These are phyloP conservation scores for Talaromyces adpressus DNA, from an alignment of 495 filamentous ascomycete genomes.

Conservation along the genomic window DNA sequence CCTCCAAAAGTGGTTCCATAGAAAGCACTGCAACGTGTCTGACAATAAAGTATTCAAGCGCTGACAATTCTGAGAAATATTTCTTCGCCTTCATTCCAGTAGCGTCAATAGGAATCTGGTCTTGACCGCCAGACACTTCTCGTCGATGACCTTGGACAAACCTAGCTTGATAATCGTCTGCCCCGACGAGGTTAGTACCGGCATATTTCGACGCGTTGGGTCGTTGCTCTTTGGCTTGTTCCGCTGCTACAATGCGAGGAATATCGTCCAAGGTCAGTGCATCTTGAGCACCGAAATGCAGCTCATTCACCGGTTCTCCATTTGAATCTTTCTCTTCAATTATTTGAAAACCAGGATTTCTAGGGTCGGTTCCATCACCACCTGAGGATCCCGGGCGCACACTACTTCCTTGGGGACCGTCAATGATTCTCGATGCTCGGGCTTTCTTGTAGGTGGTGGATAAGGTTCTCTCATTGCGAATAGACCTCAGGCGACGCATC, in stretches of 20 bases:
- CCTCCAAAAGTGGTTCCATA: conserved; percentile 89
- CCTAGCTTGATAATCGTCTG: conserved; percentile 55
- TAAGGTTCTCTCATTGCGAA: conserved; percentile 85
- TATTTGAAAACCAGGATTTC: conserved; percentile 63
- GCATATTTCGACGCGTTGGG: conserved; percentile 75
- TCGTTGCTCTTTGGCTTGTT: conserved; percentile 88
- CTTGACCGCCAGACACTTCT: conserved; percentile 60
- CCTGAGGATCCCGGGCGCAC: conserved; percentile 75
- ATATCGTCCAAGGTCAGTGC: conserved; percentile 94
- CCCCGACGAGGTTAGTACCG: conserved; percentile 62
- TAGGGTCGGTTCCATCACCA: conserved; percentile 50
- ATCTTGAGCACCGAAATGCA: conserved; percentile 85
- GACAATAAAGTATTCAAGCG: conserved; percentile 95
- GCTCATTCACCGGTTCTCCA: conserved; percentile 62
- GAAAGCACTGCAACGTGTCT: conserved; percentile 90
- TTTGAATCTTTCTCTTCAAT: conserved; percentile 77
- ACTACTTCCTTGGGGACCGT: conserved; percentile 76
- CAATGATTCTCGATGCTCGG: conserved; percentile 84
- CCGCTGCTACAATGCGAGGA: conserved; percentile 90
- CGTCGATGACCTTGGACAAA: conserved; percentile 73
- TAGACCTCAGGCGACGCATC: conserved; percentile 84
- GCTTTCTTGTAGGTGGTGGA: conserved; percentile 88
- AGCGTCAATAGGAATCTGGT: conserved; percentile 22
- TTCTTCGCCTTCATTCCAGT: conserved; percentile 48
- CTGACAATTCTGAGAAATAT: conserved; percentile 95